These are phyloP conservation scores for Tremella yokohamensis DNA, from an alignment of 768 basidiomycete genomes.

Conservation along the genomic window DNA sequence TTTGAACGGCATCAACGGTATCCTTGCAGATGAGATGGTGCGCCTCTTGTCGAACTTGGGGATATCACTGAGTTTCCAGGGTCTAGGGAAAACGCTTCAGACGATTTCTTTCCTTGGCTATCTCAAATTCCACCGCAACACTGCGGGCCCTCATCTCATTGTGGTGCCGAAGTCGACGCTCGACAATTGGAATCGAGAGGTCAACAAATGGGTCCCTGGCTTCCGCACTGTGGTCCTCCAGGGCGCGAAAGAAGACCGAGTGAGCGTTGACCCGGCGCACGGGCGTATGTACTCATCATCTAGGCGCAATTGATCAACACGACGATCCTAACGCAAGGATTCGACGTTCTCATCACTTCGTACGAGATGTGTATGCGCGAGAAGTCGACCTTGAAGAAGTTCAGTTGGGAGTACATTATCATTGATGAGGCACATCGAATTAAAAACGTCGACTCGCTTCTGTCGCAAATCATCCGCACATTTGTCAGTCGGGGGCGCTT, in stretches of 20 bases:
- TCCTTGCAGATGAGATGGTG: conserved; percentile 95
- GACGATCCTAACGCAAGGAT: conserved; percentile 77
- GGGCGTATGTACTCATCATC: background rate
- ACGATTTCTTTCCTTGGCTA: conserved; percentile 96
- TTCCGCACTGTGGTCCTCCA: conserved; percentile 76
- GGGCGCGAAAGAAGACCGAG: conserved; percentile 84
- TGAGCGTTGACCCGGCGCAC: conserved; percentile 34
- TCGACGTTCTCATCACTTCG: conserved; percentile 90
- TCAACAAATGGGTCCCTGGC: conserved; percentile 83
- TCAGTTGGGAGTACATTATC: conserved; percentile 94
- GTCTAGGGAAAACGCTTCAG: conserved; percentile 96
- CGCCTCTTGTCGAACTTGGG: conserved; percentile 27
- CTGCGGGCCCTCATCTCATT: conserved; percentile 80
- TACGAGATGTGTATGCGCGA: conserved; percentile 98
- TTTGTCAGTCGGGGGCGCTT: conserved; percentile 85
- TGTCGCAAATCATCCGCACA: conserved; percentile 87
- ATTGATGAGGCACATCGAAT: conserved; percentile 99
- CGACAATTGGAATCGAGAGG: conserved; percentile 95
- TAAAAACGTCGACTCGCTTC: conserved; percentile 95
- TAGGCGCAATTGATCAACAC: conserved; percentile 69
- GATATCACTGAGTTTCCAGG: conserved; percentile 55
- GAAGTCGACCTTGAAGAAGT: conserved; percentile 84
- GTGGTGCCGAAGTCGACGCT: conserved; percentile 98
- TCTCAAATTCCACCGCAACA: conserved; percentile 75
- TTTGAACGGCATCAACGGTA: conserved; percentile 94